Percentiles rank a stretch among this genome's conserved stretches.
Evolutionary conservation across 2,329 filamentous ascomycete species (phyloP).

Genomic region (Fusarium sp.): DNA sequence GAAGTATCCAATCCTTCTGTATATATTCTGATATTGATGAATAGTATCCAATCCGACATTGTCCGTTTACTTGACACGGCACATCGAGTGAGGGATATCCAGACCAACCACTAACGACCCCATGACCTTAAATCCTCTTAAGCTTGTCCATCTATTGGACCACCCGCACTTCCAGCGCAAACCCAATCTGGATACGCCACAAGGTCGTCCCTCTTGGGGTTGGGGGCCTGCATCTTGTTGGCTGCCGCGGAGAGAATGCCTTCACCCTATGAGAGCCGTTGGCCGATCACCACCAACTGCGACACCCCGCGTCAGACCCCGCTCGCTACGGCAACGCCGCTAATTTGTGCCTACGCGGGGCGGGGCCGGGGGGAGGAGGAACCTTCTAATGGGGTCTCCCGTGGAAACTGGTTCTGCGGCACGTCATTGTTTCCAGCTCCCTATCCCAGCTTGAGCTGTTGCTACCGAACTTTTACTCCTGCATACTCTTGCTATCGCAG

Average conservation of each 20-base stretch:
- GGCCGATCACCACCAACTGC: conserved; percentile 14
- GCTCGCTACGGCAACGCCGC: conserved; percentile 29
- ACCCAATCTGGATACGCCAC: conserved; percentile 18
- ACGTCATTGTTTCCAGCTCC: conserved; percentile 35
- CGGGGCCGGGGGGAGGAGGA: neutral
- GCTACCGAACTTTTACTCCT: conserved; percentile 29
- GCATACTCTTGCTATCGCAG: conserved; percentile 1
- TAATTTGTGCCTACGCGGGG: neutral
- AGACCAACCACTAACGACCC: conserved; percentile 11
- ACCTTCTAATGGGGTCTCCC: neutral
- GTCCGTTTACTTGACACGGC: neutral
- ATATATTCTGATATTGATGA: neutral
- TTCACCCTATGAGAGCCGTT: neutral
- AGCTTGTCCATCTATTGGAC: conserved; percentile 14
- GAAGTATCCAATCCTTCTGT: neutral
- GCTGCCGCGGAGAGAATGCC: conserved; percentile 1
- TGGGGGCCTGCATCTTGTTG: neutral
- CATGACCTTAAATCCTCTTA: conserved; percentile 18
- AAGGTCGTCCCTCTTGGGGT: neutral
- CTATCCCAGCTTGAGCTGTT: conserved; percentile 4
- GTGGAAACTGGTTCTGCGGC: conserved; percentile 3
- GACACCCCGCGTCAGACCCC: conserved; percentile 36
- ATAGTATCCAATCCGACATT: neutral
- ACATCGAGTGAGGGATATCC: neutral
- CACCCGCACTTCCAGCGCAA: neutral